phyloP scores from a whole-genome alignment of 2,329 filamentous ascomycete species.

The Cladosporium cucumerinum region DNA sequence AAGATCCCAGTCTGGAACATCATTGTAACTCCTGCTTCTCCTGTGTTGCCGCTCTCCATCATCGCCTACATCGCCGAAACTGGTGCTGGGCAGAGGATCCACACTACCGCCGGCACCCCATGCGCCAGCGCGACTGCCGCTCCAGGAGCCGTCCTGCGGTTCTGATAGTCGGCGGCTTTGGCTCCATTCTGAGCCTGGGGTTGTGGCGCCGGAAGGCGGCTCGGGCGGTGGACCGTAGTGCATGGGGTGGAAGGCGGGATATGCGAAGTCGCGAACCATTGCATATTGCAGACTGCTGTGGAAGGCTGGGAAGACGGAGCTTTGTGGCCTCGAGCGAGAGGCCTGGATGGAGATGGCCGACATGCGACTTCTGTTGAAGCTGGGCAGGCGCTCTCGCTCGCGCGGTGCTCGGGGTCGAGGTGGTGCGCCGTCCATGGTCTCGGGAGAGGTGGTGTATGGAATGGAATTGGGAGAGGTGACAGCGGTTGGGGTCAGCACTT shows the following conservation, averaged over 20 bases:
- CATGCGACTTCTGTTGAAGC: constrained; percentile 14
- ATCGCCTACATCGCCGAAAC: constrained; percentile 29
- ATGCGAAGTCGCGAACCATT: constrained; percentile 95
- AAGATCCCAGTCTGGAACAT: constrained; percentile 76
- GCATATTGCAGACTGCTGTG: constrained; percentile 83
- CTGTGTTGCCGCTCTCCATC: constrained; percentile 28
- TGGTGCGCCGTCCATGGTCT: neutral
- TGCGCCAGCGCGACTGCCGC: constrained; percentile 49
- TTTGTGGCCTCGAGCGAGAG: constrained; percentile 52
- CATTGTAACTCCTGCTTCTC: constrained; percentile 68
- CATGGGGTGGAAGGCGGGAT: constrained; percentile 74
- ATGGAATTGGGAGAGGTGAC: constrained; percentile 2
- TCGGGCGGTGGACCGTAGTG: constrained; percentile 91
- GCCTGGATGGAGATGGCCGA: constrained; percentile 4
- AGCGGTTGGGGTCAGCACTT: constrained; percentile 1
- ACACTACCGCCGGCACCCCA: constrained; percentile 29
- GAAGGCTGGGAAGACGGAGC: constrained; percentile 72
- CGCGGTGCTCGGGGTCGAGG: neutral
- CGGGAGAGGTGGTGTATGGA: constrained; percentile 12
- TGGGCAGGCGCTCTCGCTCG: constrained; percentile 7
- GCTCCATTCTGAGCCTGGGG: constrained; percentile 78
- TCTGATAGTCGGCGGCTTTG: constrained; percentile 75
- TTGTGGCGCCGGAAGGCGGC: constrained; percentile 75
- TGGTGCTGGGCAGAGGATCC: constrained; percentile 34
- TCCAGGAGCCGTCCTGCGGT: constrained; percentile 16